Evolutionary conservation across 352 stramenopile genomes (phyloP).

Genomic region (Pythium aristosporum): DNA sequence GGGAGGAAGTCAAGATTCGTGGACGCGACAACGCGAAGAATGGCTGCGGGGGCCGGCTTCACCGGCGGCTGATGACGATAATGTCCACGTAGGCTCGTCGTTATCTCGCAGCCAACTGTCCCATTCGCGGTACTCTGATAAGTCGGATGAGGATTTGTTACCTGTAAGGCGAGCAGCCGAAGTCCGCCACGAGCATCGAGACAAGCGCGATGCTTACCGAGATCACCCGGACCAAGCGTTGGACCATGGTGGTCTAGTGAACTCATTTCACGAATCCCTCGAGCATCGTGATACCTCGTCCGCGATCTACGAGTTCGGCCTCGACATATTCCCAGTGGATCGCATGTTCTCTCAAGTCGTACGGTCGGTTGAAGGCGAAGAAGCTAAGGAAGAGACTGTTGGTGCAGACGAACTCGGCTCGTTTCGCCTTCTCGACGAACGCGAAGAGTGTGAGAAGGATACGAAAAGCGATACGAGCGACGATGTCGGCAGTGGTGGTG

Average conservation of each 20-base stretch:
- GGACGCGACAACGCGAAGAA: conserved; percentile 15
- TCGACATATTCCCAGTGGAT: background rate
- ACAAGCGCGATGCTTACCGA: background rate
- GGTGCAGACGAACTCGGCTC: background rate
- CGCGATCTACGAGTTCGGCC: background rate
- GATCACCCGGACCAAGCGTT: background rate
- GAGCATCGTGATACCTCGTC: background rate
- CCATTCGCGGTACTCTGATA: conserved; percentile 25
- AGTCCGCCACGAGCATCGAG: background rate
- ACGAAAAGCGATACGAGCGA: conserved; percentile 22
- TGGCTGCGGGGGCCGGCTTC: conserved; percentile 17
- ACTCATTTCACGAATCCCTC: background rate
- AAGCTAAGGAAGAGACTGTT: background rate
- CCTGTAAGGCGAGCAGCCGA: background rate
- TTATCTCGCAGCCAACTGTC: conserved; percentile 64
- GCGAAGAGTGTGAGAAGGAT: conserved; percentile 8
- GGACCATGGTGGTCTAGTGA: background rate
- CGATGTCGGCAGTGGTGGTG: background rate
- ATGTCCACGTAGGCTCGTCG: conserved; percentile 42
- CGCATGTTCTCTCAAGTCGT: conserved; percentile 6
- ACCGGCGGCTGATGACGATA: conserved; percentile 30
- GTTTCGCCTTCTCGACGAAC: background rate
- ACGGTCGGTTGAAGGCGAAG: background rate
- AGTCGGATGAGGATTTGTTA: conserved; percentile 6
- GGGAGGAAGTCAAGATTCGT: conserved; percentile 4